Evolutionary conservation across 768 basidiomycete species (phyloP), one percentile per base, ranked within the genome.

Genomic region (Xerocomellus intermedius): DNA sequence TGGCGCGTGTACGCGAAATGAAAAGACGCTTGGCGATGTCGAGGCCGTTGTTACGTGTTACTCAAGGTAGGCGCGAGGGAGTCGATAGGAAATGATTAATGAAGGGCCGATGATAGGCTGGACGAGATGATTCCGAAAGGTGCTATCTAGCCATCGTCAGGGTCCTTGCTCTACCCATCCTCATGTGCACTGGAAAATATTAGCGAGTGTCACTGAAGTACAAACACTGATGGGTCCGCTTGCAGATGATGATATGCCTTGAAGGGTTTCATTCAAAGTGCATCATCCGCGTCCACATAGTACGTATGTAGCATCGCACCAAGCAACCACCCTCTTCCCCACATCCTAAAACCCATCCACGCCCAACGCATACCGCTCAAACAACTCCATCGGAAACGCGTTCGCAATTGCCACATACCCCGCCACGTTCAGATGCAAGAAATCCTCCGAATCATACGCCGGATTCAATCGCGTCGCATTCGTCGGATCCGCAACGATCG

Each of bases 401-500:
- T 21, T 24, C 26, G 43, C 51, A 7, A 45, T 52, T 14, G 39
- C 44, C 17, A 1, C 32, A 16, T 52, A 52, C n/a, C 49, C 50
- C 16, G 32, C 58, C 45, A 48, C 42, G n/a, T 57, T 59, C 28
- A 45, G 44, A 28, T 44, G 44, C 33, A 49, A 52, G 22, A n/a
- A 46, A 36, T 59, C 37, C 36, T 21, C 56, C 16, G 47, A 42
- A 32, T 32, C 5, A 32, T 47, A 54, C n/a, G 12, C 45, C 16
- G 28, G 41, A 8, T 47, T 44, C 49, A 41, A n/a, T 9, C n/a
- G 48, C 16, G 32, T 50, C 19, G 42, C 10, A 9, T 60, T 32
- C 41, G 41, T 30, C n/a, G 50, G 58, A 33, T 59, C 51, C 43
- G 50, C 56, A 2, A 60, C 45, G 26, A 59, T 32, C 26, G 39